These are phyloP conservation scores for Casaregolazyma lundiana DNA, from an alignment of 1,139 yeast species.

Conservation along the genomic window DNA sequence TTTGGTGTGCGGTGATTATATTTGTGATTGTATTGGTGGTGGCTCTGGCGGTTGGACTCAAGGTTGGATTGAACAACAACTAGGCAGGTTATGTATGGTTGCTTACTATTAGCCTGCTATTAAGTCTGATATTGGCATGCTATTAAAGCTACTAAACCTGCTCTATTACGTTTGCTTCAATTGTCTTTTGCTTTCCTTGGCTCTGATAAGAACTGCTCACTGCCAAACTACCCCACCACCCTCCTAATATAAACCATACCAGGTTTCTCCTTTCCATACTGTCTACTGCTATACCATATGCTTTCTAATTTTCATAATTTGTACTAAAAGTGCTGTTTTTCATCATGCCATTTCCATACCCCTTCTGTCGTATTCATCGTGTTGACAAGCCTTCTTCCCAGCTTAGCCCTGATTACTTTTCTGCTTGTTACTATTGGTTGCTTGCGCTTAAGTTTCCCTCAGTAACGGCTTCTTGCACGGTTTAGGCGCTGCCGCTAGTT, in stretches of 20 bases:
- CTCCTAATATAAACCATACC: neutral
- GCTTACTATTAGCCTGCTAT: no score
- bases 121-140: no score
- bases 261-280: neutral
- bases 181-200: no score
- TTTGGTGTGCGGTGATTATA: conserved; percentile 75
- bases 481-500: no score
- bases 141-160: no score
- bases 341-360: neutral
- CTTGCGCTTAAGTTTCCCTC: no score
- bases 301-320: no score
- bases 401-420: neutral
- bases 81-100: neutral
- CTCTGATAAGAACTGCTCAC: no score
- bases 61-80: conserved; percentile 17
- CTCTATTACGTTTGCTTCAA: no score
- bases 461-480: no score
- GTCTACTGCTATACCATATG: neutral
- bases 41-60: conserved; percentile 45
- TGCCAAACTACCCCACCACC: neutral
- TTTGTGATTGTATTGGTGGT: conserved; percentile 63
- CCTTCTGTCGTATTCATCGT: neutral
- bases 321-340: no score
- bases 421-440: neutral
- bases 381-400: neutral